These are phyloP conservation scores for Starmerella floris DNA, from an alignment of 805 yeast species.

Conservation along the genomic window DNA sequence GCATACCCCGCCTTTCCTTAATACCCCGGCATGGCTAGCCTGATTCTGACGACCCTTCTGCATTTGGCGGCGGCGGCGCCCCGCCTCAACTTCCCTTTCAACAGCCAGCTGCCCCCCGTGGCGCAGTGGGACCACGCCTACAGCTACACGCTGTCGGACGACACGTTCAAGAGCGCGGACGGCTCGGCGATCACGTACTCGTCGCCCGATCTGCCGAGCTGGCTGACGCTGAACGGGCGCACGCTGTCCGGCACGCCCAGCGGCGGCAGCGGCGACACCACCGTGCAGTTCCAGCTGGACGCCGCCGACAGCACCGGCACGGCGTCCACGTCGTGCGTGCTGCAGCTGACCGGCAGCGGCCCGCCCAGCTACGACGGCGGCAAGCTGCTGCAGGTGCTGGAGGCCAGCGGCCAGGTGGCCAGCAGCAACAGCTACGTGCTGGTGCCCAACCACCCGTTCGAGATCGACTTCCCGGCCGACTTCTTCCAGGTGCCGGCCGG, in stretches of 20 bases:
- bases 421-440: constrained; percentile 65
- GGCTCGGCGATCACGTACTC: constrained; percentile 36
- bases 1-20: too few species aligned
- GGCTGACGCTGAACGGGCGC: constrained; percentile 66
- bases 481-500: constrained; percentile 42
- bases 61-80: constrained; percentile 26
- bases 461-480: constrained; percentile 46
- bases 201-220: constrained; percentile 49
- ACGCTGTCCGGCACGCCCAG: constrained; percentile 55
- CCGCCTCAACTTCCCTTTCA: constrained; percentile 59
- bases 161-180: constrained; percentile 44
- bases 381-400: constrained; percentile 41
- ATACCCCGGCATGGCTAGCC: too few species aligned
- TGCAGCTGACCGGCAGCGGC: constrained; percentile 46
- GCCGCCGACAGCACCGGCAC: constrained; percentile 54
- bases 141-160: constrained; percentile 51
- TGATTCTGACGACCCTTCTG: too few species aligned
- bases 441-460: constrained; percentile 53
- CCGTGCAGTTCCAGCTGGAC: constrained; percentile 35
- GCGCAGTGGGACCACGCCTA: constrained; percentile 58
- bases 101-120: constrained; percentile 74
- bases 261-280: constrained; percentile 33
- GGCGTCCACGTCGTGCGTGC: constrained; percentile 35
- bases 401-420: constrained; percentile 58
- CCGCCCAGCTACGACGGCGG: constrained; percentile 39